Evolutionary conservation across 495 filamentous ascomycete species (phyloP).

Genomic region (Aspergillus taichungensis): DNA sequence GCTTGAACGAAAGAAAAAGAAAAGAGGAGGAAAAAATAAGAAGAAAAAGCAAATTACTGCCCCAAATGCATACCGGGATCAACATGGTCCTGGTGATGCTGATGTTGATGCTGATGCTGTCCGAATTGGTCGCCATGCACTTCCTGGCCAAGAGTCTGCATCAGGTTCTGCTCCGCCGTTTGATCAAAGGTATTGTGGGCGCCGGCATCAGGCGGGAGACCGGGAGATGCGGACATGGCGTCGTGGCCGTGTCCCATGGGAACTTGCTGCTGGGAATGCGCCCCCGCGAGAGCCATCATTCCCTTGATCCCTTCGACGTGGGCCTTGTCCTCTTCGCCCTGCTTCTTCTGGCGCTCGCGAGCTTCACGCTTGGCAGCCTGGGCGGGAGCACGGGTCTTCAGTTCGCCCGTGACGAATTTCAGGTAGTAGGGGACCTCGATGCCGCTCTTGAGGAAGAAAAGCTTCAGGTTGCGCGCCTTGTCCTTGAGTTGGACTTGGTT

Average conservation of each 20-base stretch:
- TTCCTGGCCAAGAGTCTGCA: constrained; percentile 41
- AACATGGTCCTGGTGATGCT: constrained; percentile 25
- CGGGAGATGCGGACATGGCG: constrained; percentile 38
- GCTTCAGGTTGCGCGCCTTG: constrained; percentile 88
- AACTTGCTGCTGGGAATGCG: constrained; percentile 31
- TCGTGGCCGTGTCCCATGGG: constrained; percentile 27
- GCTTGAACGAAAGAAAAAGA: not conserved
- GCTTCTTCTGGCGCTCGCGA: constrained; percentile 57
- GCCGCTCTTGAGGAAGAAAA: constrained; percentile 90
- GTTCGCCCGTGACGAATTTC: constrained; percentile 83
- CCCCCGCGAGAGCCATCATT: constrained; percentile 53
- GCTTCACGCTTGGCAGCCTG: constrained; percentile 77
- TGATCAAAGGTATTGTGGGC: constrained; percentile 31
- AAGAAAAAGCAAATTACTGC: constrained; percentile 14
- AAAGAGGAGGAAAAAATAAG: not conserved
- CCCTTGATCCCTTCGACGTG: constrained; percentile 64
- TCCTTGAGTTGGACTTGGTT: constrained; percentile 96
- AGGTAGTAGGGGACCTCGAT: constrained; percentile 91
- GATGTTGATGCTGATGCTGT: constrained; percentile 24
- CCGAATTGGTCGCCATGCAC: constrained; percentile 37
- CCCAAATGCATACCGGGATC: constrained; percentile 32
- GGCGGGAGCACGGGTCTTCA: constrained; percentile 82
- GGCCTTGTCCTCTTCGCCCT: constrained; percentile 61
- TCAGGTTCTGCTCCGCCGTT: constrained; percentile 40
- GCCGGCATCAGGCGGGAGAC: constrained; percentile 29